Evolutionary conservation across 495 filamentous ascomycete genomes (phyloP), one percentile per base, ranked within the genome.

Genomic region (Diplogelasinospora grovesii): DNA sequence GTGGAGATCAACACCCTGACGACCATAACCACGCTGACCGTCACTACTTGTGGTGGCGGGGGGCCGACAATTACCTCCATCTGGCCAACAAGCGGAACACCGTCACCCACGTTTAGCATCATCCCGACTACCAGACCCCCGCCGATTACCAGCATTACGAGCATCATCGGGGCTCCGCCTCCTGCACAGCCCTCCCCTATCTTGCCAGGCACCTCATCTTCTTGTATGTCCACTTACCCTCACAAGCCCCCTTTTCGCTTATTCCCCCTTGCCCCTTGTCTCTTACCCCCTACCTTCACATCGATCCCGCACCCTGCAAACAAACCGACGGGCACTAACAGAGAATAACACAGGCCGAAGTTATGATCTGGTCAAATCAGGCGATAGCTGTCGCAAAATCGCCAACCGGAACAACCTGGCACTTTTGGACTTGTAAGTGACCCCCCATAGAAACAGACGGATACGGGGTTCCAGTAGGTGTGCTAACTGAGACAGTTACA

Each of bases 351-450:
- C 16, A 46, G 41, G 50, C 39, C 26, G 22, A 15, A 32, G 41
- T 25, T 47, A 35, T 13, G 43, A 36, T 14, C 3, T 24, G 2
- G 49, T 46, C 18, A 22, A 19, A 18, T 8, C 5, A 19, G 25
- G 25, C 14, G 48, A 52, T 29, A 43, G 22, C 22, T 54, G 50
- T 36, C 38, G 50, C 14, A 37, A 22, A 19, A 26, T 54, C 2
- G 47, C 50, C 2, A n/a, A 28, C 2, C 23, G 43, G 20, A 43
- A 46, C 25, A 20, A 22, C 6, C 32, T 54, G 3, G 28, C 43
- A 6, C 39, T 54, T 1, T 20, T 50, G 11, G 37, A 50, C 3
- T 56, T 56, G 52, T 53, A 37, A 43, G 48, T n/a, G n/a, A n/a
- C n/a, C n/a, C n/a, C n/a, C n/a, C n/a, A n/a, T n/a, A n/a, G n/a